Base-by-base conservation (phyloP, 78 protist genomes). In the Dictyostelium capitatum region DNA sequence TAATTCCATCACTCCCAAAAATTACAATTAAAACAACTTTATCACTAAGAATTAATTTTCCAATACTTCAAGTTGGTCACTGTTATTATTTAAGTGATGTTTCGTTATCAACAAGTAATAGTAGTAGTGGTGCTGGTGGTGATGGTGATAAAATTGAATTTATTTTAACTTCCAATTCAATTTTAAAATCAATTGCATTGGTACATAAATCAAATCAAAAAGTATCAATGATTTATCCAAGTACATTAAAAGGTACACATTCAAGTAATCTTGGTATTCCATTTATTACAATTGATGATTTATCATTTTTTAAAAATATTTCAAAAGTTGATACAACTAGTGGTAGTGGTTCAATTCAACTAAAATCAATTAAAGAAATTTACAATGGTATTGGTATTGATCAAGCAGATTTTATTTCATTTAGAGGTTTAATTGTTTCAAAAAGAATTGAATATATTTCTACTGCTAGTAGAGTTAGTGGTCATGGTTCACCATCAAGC, bases 351-450 rank as follows among this genome's bases (percentile, higher is more conserved):
- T 73, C 32, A 6, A 70, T 70, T 70, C 50, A 70, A 70, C 11
- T 51, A 8, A 73, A 47, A 67, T 67, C 75, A 10, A 73, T 73
- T 3, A 32, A 54, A 14, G 50, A 79, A 54, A 54, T 79, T 30
- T 19, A 51, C 4, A 20, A 50, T 30, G 47, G 37, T 56, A 14
- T 54, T 14, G n/a, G 43, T 79, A 15, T 54, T 37, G 37, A 51
- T 19, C 30, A 54, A 25, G 43, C n/a, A 4, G 56, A 54, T 28
- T 43, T 32, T 41, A 23, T 79, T 50, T 79, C 83, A 32, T 51
- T 79, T 32, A 50, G 50, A 19, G 83, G 65, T 48, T 56, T 79
- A 25, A 47, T 79, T n/a, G 37, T 54, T 54, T 79, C 83, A 51
- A 79, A 79, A 56, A 54, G 47, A 32, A 79, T 79, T 48, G 70